Percentiles rank a stretch among this genome's conserved stretches.
These are phyloP conservation scores for Wickerhamomyces sydowiorum DNA, from an alignment of 805 yeast genomes.

Conservation along the genomic window DNA sequence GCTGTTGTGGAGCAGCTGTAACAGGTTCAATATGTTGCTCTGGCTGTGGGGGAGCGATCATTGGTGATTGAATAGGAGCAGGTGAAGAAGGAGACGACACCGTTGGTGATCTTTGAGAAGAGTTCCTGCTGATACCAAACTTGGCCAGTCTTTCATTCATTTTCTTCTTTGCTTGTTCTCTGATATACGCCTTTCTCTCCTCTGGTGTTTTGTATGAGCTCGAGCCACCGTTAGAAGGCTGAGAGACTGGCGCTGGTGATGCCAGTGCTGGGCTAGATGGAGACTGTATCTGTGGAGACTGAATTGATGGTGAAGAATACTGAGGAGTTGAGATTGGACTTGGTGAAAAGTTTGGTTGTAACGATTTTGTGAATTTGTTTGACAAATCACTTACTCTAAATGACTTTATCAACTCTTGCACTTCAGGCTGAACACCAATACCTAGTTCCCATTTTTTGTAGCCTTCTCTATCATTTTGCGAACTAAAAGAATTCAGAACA, in stretches of 20 bases:
- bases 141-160: conserved; percentile 68
- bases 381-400: conserved; percentile 14
- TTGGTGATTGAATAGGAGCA: background rate
- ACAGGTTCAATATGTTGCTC: conserved; percentile 25
- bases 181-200: conserved; percentile 70
- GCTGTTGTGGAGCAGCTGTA: conserved; percentile 27
- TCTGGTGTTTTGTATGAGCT: conserved; percentile 38
- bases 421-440: conserved; percentile 59
- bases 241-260: conserved; percentile 6
- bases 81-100: conserved; percentile 13
- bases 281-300: conserved; percentile 3
- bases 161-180: conserved; percentile 71
- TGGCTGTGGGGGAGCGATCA: background rate
- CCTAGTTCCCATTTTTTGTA: conserved; percentile 78
- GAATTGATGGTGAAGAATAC: background rate
- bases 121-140: conserved; percentile 54
- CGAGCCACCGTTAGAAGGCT: conserved; percentile 8
- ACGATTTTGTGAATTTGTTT: conserved; percentile 12
- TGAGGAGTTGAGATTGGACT: conserved; percentile 8
- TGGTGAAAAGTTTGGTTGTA: conserved; percentile 5
- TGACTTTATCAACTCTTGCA: conserved; percentile 17
- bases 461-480: conserved; percentile 21
- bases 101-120: background rate
- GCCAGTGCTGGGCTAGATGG: conserved; percentile 1
- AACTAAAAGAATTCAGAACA: conserved; percentile 25